A percentile compares a stretch with the other conserved stretches of the same genome.
Evolutionary conservation across 345 rosid genomes (phyloP).

Genomic region (Leavenworthia alabamica): DNA sequence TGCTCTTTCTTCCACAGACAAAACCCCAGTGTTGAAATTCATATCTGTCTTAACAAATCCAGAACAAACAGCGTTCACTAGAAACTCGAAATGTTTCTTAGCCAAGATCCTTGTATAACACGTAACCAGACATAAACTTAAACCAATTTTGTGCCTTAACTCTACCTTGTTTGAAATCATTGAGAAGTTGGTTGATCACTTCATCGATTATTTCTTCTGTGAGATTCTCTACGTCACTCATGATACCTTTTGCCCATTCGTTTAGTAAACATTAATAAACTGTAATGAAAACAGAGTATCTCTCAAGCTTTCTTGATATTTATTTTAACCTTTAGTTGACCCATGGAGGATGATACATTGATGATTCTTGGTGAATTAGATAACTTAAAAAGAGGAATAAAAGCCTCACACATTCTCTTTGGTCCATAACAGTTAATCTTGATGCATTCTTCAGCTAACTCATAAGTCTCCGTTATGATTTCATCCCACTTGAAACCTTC

Average conservation of each 20-base stretch:
- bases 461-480: conserved; percentile 24
- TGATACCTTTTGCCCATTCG: conserved; percentile 35
- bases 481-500: conserved; percentile 29
- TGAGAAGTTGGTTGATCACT: conserved; percentile 29
- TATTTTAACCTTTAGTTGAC: conserved; percentile 34
- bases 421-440: conserved; percentile 47
- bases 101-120: conserved; percentile 43
- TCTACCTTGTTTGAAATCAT: conserved; percentile 33
- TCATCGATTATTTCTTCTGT: conserved; percentile 41
- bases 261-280: not conserved
- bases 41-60: conserved; percentile 46
- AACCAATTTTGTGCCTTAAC: conserved; percentile 36
- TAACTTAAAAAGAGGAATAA: conserved; percentile 37
- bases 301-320: not conserved
- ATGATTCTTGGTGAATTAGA: conserved; percentile 46
- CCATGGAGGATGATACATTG: conserved; percentile 41
- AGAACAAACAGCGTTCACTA: conserved; percentile 44
- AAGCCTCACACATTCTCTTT: conserved; percentile 42
- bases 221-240: conserved; percentile 37
- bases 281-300: too few species aligned
- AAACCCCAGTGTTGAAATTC: conserved; percentile 28
- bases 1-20: conserved; percentile 41
- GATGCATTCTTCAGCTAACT: conserved; percentile 34
- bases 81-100: conserved; percentile 28
- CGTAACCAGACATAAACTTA: conserved; percentile 22